Conservation (phyloP, 2,329 filamentous ascomycete species). For the Diaporthe destruens region DNA sequence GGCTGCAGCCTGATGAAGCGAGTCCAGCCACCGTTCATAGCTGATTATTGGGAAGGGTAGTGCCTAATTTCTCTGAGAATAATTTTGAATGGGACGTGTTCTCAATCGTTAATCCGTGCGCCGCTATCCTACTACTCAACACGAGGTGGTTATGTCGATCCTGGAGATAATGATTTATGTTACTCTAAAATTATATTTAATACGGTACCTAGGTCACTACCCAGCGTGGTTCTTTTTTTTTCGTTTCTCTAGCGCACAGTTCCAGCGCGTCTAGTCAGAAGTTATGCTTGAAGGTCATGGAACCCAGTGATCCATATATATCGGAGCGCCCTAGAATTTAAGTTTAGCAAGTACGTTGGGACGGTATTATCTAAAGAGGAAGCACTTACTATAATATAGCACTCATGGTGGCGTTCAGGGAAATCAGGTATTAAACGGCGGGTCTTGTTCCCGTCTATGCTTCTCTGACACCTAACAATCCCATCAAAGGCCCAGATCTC, state of each 20-base stretch:
- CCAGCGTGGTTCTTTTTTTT: neutral
- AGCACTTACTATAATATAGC: neutral
- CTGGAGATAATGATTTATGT: too few relatives aligned
- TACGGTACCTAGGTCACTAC: neutral
- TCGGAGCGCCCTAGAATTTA: neutral
- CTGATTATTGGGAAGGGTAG: too few relatives aligned
- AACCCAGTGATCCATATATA: conserved; percentile 3
- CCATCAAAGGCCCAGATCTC: conserved; percentile 4
- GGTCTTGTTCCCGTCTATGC: neutral
- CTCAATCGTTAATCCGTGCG: too few relatives aligned
- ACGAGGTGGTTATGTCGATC: too few relatives aligned
- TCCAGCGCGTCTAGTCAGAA: neutral
- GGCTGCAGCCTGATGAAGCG: too few relatives aligned
- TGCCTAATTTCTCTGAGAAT: too few relatives aligned
- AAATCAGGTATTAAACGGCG: neutral
- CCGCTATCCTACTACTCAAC: too few relatives aligned
- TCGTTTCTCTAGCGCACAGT: neutral
- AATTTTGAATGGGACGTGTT: too few relatives aligned
- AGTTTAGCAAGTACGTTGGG: neutral
- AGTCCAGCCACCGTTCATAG: too few relatives aligned
- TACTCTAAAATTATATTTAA: too few relatives aligned
- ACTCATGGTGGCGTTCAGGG: neutral
- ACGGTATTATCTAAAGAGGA: neutral
- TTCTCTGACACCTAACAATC: neutral
- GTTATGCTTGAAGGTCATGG: neutral